A percentile compares a stretch with the other conserved stretches of the same genome.
Evolutionary conservation across 495 filamentous ascomycete genomes (phyloP).

Genomic region (Penicillium manginii): DNA sequence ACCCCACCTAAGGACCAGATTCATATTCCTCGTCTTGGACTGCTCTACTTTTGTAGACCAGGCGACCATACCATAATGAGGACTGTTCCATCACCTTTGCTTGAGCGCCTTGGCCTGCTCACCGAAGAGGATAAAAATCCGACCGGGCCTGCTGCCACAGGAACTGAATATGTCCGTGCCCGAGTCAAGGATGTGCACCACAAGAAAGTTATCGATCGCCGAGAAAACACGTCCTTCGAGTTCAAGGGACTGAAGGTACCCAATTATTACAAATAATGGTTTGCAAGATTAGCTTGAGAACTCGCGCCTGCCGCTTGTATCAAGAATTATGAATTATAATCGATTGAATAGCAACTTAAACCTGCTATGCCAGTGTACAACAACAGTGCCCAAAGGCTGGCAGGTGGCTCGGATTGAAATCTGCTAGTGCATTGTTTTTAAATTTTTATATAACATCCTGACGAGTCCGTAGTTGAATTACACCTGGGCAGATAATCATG

Average conservation of each 20-base stretch:
- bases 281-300: too few species aligned
- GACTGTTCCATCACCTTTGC: slow-evolving; percentile 47
- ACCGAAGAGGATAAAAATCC: slow-evolving; percentile 34
- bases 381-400: too few species aligned
- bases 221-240: slow-evolving; percentile 44
- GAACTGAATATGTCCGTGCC: slow-evolving; percentile 51
- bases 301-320: too few species aligned
- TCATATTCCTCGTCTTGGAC: slow-evolving; percentile 46
- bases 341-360: too few species aligned
- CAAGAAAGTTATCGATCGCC: slow-evolving; percentile 37
- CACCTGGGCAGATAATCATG: too few species aligned
- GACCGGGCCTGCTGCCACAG: slow-evolving; percentile 33
- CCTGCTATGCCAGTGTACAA: too few species aligned
- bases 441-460: too few species aligned
- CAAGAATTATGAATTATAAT: too few species aligned
- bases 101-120: slow-evolving; percentile 50
- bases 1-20: slow-evolving; percentile 49
- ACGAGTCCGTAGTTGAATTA: too few species aligned
- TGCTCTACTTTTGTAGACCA: slow-evolving; percentile 50
- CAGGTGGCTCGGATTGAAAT: too few species aligned
- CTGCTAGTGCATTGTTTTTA: too few species aligned
- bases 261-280: slow-evolving; percentile 37
- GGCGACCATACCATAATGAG: slow-evolving; percentile 47
- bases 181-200: slow-evolving; percentile 49
- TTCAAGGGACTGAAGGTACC: slow-evolving; percentile 47